These are phyloP conservation scores for Paramecium primaurelia DNA, from an alignment of 73 alveolate genomes.

Conservation along the genomic window DNA sequence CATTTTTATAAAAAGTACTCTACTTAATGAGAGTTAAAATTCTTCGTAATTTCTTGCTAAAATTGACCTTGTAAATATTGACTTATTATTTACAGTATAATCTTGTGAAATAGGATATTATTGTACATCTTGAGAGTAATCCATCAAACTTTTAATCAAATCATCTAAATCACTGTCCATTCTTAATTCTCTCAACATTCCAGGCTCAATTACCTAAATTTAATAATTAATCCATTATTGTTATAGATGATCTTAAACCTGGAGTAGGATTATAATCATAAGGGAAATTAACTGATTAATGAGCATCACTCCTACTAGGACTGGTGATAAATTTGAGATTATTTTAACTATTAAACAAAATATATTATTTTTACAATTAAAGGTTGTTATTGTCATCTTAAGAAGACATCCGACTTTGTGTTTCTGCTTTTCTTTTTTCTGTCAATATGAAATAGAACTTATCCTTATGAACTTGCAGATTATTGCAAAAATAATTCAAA, in stretches of 20 bases:
- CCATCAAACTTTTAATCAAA: background rate
- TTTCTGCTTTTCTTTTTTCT: background rate
- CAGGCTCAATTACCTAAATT: background rate
- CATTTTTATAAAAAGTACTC: background rate
- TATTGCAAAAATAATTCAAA: constrained; percentile 1
- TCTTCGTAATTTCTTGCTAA: background rate
- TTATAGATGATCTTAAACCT: background rate
- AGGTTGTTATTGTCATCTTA: background rate
- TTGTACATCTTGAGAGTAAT: background rate
- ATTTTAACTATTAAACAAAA: background rate
- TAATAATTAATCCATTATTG: background rate
- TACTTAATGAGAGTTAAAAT: background rate
- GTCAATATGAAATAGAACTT: background rate
- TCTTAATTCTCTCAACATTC: background rate
- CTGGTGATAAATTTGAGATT: background rate
- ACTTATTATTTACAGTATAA: background rate
- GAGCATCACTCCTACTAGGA: constrained; percentile 5
- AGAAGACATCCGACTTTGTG: background rate
- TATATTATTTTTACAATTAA: background rate
- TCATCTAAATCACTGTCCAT: background rate
- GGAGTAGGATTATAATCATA: constrained; percentile 15
- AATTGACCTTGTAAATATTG: background rate
- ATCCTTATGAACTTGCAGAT: background rate
- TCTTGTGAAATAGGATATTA: background rate
- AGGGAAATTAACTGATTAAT: background rate